Evolutionary conservation across 176 grass and related monocot genomes (phyloP).

Genomic region (Saccharum spontaneum): DNA sequence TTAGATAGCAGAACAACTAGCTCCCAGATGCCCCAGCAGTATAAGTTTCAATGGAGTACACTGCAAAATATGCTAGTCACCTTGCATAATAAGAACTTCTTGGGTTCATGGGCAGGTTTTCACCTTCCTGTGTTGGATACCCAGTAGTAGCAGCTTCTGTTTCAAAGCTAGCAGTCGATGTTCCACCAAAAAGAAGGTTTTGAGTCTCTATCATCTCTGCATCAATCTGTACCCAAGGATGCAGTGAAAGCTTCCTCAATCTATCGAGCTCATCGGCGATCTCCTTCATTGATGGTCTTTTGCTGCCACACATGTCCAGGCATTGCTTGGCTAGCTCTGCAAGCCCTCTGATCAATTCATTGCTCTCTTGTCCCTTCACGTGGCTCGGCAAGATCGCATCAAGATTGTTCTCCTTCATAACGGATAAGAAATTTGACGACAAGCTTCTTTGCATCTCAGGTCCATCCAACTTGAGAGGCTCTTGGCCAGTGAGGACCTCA

Average conservation of each 20-base stretch:
- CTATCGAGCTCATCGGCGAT: conserved; percentile 15
- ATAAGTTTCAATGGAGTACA: neutral
- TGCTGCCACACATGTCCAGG: conserved; percentile 36
- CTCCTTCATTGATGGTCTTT: conserved; percentile 38
- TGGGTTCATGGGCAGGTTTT: conserved; percentile 36
- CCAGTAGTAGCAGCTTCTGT: neutral
- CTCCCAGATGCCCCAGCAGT: neutral
- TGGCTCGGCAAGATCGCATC: conserved; percentile 4
- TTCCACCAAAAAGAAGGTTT: neutral
- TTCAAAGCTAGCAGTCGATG: neutral
- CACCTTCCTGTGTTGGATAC: neutral
- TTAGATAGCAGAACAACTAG: neutral
- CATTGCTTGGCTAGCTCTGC: conserved; percentile 35
- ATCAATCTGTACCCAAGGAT: conserved; percentile 29
- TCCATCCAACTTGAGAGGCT: conserved; percentile 25
- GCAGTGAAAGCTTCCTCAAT: neutral
- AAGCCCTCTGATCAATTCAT: conserved; percentile 1
- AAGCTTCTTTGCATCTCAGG: conserved; percentile 18
- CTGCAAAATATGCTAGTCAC: neutral
- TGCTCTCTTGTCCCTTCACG: conserved; percentile 33
- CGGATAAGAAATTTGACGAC: conserved; percentile 2
- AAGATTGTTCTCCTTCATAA: conserved; percentile 35
- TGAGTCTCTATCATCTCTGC: neutral
- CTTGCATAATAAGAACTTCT: conserved; percentile 23
- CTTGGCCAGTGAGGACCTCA: conserved; percentile 31